Evolutionary conservation across 2,329 filamentous ascomycete species (phyloP), one percentile per base, ranked within the genome.

Genomic region (Sarocladium kiliense): DNA sequence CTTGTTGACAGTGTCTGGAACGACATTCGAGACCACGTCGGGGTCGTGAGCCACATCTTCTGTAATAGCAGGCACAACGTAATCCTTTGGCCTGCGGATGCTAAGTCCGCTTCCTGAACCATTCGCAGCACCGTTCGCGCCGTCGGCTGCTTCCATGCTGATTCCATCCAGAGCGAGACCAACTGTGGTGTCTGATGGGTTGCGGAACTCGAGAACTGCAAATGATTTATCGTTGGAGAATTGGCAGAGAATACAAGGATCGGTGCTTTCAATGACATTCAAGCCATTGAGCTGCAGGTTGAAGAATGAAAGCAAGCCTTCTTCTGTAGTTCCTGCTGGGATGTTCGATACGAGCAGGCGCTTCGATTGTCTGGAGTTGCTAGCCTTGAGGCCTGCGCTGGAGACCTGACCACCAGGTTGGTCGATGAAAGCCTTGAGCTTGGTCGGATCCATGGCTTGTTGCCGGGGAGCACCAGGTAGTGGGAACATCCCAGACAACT

Each of bases 401-500:
- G 83, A 87, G 57, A 82, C 74, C 65, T 86, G 75, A 55, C 87
- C 87, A 55, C 84, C 84, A 14, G 93, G 89, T 67, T 95, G 91
- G 69, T 89, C 92, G 84, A 97, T 95, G 71, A 99, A 96, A 21
- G 93, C 91, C 70, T 97, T 91, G 49, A 99, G 80, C 71, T 93
- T 93, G 64, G 85, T 89, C 16, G 93, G 92, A 63, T 99, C 94
- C 87, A 97, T 94, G 32, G 91, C 88, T 66, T 97, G 92, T 70
- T 96, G 91, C 63, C 94, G 86, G 55, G 94, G 94, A 58, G 94
- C 94, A 61, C 94, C 94, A 3, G 94, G 94, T 45, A 99, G 84
- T 58, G 95, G 92, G 77, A 99, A 99, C 94, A 99, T 97, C 76
- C 93, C 88, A 62, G 95, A 99, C 44, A 99, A 81, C 77, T 99